phyloP scores from a whole-genome alignment of 768 basidiomycete species.

The Multifurca ochricompacta region DNA sequence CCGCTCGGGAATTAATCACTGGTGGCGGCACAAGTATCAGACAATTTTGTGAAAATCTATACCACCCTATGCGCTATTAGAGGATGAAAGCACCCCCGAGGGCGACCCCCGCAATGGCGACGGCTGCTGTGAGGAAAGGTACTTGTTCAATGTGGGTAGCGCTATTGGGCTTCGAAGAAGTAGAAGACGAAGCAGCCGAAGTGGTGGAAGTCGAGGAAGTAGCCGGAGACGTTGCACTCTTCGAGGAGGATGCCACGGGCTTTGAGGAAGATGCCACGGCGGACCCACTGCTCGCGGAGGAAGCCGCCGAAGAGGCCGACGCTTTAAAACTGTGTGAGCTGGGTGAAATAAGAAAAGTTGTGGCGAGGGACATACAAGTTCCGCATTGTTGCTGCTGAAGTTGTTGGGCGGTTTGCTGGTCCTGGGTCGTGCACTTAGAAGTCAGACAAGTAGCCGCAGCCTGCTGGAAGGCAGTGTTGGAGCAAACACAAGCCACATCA shows the following conservation, averaged over 20 bases:
- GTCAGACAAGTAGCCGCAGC: slow-evolving; percentile 29
- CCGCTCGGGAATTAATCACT: too few species aligned
- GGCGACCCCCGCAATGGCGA: neutral
- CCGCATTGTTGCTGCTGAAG: slow-evolving; percentile 30
- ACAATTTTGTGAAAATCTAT: too few species aligned
- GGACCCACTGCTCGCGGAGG: neutral
- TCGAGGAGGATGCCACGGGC: too few species aligned
- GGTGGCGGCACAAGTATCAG: too few species aligned
- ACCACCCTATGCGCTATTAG: too few species aligned
- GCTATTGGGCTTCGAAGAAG: neutral
- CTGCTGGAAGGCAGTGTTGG: slow-evolving; percentile 31
- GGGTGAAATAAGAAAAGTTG: neutral
- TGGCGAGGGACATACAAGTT: neutral
- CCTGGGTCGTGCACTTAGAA: slow-evolving; percentile 29
- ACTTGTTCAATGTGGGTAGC: neutral
- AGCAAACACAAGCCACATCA: slow-evolving; percentile 34
- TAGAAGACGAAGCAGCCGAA: neutral
- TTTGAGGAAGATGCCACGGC: neutral
- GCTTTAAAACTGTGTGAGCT: neutral
- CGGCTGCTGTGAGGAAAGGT: neutral
- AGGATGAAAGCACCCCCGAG: slow-evolving; percentile 3
- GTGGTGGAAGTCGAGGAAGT: neutral
- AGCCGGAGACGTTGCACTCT: too few species aligned
- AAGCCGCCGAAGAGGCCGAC: neutral
- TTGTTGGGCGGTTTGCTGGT: slow-evolving; percentile 25